Percentiles rank a stretch among this genome's conserved stretches.
Conservation (phyloP, 192 early-diverging fungal species). For the Podila clonocystis region DNA sequence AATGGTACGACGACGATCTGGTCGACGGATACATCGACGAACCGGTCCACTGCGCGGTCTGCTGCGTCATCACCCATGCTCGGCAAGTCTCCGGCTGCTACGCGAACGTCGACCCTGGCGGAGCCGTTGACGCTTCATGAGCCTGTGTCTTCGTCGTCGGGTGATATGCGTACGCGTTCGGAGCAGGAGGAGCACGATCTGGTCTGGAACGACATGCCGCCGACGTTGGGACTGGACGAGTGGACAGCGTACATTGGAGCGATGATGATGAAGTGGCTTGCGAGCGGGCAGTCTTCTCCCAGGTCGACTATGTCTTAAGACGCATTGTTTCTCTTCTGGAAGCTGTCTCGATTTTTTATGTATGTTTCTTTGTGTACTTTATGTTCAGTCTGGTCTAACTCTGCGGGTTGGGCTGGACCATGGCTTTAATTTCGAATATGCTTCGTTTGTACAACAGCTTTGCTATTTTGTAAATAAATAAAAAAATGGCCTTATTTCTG, state of each 20-base stretch:
- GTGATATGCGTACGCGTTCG: neutral
- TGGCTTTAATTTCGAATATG: too few relatives aligned
- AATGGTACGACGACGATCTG: slow-evolving; percentile 23
- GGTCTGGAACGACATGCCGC: slow-evolving; percentile 48
- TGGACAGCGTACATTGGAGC: slow-evolving; percentile 47
- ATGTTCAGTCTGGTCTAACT: too few relatives aligned
- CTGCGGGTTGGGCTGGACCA: too few relatives aligned
- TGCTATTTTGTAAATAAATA: too few relatives aligned
- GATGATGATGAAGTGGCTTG: slow-evolving; percentile 48
- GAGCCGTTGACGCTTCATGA: neutral
- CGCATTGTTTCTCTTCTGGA: too few relatives aligned
- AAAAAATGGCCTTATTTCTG: too few relatives aligned
- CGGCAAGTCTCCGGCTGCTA: neutral
- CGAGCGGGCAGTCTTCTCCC: slow-evolving; percentile 35
- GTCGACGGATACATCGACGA: slow-evolving; percentile 19
- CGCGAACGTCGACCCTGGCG: neutral
- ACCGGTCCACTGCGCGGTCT: slow-evolving; percentile 14
- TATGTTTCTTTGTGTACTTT: too few relatives aligned
- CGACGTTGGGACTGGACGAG: slow-evolving; percentile 43
- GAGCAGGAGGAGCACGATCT: slow-evolving; percentile 30
- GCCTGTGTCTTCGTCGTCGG: neutral
- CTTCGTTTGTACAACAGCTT: too few relatives aligned
- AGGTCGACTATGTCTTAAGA: slow-evolving; percentile 11
- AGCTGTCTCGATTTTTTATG: too few relatives aligned
- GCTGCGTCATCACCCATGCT: slow-evolving; percentile 1